Conservation (phyloP, 768 basidiomycete genomes). For the Pisolithus tinctorius region DNA sequence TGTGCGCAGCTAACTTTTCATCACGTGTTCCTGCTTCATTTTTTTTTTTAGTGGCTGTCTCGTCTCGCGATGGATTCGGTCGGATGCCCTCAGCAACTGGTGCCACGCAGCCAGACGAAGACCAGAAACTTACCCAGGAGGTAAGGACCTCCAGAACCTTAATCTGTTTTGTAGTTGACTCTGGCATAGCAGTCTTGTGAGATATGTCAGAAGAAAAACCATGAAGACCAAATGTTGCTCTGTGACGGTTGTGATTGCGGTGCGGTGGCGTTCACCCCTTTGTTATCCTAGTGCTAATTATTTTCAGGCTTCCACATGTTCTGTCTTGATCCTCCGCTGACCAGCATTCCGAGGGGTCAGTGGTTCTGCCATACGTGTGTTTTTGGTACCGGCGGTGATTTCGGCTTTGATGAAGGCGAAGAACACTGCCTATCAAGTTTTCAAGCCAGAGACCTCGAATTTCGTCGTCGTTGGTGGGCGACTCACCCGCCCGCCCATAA, state of each 20-base stretch:
- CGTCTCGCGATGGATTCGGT: slow-evolving; percentile 11
- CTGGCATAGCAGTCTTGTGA: slow-evolving; percentile 74
- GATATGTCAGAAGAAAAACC: slow-evolving; percentile 84
- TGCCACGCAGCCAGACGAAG: slow-evolving; percentile 25
- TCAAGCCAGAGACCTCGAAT: slow-evolving; percentile 84
- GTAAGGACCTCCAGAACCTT: slow-evolving; percentile 31
- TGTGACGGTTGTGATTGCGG: slow-evolving; percentile 85
- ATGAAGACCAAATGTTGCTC: slow-evolving; percentile 86
- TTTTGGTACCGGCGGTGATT: slow-evolving; percentile 88
- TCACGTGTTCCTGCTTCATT: slow-evolving; percentile 4
- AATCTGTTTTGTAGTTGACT: slow-evolving; percentile 15
- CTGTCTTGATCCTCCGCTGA: slow-evolving; percentile 89
- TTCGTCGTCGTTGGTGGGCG: slow-evolving; percentile 84
- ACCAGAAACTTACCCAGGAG: slow-evolving; percentile 44
- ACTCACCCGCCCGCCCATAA: slow-evolving; percentile 53
- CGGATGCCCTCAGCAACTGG: slow-evolving; percentile 19
- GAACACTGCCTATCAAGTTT: slow-evolving; percentile 93
- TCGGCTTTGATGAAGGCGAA: slow-evolving; percentile 96
- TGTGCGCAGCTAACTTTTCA: slow-evolving; percentile 23
- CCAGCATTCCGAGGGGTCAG: slow-evolving; percentile 81
- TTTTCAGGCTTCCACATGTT: slow-evolving; percentile 88
- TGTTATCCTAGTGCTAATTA: slow-evolving; percentile 7
- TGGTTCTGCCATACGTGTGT: slow-evolving; percentile 96
- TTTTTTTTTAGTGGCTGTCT: slow-evolving; percentile 31
- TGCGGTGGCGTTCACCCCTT: slow-evolving; percentile 25